Base-by-base conservation (phyloP, 331 rosid species). In the Rhamnella rubrinervis region DNA sequence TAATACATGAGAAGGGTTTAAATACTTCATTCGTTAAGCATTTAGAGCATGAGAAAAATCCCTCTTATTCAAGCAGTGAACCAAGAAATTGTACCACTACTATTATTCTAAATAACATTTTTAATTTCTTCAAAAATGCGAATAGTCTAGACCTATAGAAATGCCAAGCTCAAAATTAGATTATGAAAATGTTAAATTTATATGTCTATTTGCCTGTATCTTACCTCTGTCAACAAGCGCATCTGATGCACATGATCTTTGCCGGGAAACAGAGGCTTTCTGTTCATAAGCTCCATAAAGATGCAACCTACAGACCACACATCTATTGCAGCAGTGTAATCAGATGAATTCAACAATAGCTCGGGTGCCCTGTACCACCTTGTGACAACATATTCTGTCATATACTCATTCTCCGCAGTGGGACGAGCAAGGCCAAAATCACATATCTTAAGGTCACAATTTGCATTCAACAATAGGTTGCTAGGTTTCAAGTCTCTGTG, bases 281-380 rank as follows among this genome's bases (percentile, higher is more conserved):
- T 90, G 68, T 86, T 93, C 98, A 93, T 93, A 69, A 93, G 93
- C 89, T 93, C 98, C 97, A 93, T 84, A 68, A 77, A 93, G 62
- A 93, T 93, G 83, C 98, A 93, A 50, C 97, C 98, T 20, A 93
- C 97, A 60, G 98, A 93, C 98, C 98, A 93, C 47, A 93, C 93
- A 78, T 93, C 98, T 26, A 93, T 93, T 0, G 98, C 90, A 57
- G 97, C 88, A 44, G 96, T 90, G 76, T 93, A 93, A 76, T 93
- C 98, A 12, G 98, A 90, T 70, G 96, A 87, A 77, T 90, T 93
- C 95, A 93, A 84, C 78, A 93, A 78, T 53, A 93, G 78, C 69
- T 93, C 98, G 13, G 98, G 98, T 63, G 98, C 98, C 80, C 98
- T 90, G 55, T 93, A 93, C 97, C 98, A 93, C 79, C 98, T 84